Conservation (phyloP, 176 grass and related monocot genomes). For the Eleusine coracana region DNA sequence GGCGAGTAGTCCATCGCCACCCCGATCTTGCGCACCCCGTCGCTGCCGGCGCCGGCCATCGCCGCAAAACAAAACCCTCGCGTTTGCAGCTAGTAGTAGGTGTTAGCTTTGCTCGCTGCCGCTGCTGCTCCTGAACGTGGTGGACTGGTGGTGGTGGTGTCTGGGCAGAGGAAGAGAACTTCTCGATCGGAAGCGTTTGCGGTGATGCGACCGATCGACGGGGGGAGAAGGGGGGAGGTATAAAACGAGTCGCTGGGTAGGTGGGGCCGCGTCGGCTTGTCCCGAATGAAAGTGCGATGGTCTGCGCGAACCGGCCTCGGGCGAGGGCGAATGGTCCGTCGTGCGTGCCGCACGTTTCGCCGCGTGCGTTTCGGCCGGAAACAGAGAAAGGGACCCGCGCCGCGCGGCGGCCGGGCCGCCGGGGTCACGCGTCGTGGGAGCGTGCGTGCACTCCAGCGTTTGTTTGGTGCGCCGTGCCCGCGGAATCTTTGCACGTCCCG, state of each 20-base stretch:
- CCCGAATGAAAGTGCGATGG: background rate
- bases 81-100: background rate
- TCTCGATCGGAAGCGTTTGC: background rate
- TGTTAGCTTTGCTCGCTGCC: background rate
- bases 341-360: background rate
- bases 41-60: conserved; percentile 33
- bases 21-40: conserved; percentile 59
- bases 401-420: background rate
- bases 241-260: background rate
- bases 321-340: background rate
- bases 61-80: background rate
- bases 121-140: background rate
- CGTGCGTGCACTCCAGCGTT: conserved; percentile 41
- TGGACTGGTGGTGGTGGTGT: background rate
- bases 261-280: background rate
- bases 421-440: background rate
- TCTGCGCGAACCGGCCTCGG: background rate
- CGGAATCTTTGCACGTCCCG: conserved; percentile 42
- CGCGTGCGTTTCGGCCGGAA: background rate
- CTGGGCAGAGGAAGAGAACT: background rate
- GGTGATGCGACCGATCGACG: background rate
- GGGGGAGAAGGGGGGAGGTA: background rate
- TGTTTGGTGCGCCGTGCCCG: background rate
- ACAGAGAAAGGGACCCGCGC: background rate
- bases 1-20: conserved; percentile 83